Evolutionary conservation across 1,284 basidiomycete species (phyloP).

Genomic region (Ceratobasidium sp.): DNA sequence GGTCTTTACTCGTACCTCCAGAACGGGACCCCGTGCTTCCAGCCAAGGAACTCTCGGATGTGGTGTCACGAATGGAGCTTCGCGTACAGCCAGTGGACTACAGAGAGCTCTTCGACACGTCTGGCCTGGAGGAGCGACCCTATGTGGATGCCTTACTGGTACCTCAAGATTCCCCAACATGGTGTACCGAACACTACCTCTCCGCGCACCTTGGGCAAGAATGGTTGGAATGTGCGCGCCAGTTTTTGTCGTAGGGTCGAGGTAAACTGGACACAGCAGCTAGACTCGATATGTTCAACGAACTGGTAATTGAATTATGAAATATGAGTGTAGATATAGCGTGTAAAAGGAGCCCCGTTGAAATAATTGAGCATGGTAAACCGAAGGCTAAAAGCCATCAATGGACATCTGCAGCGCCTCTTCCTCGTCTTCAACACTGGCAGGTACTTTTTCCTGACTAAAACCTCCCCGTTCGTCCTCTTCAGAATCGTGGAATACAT

Average conservation of each 20-base stretch:
- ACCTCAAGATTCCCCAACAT: constrained; percentile 22
- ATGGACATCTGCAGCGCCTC: constrained; percentile 46
- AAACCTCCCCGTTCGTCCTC: constrained; percentile 60
- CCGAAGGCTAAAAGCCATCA: constrained; percentile 33
- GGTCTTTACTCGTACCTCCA: constrained; percentile 24
- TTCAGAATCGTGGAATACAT: constrained; percentile 69
- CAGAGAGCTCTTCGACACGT: background rate
- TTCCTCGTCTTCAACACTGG: constrained; percentile 49
- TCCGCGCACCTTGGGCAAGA: background rate
- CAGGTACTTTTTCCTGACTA: constrained; percentile 47
- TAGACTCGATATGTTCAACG: no score
- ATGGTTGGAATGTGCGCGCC: constrained; percentile 10
- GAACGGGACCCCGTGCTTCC: background rate
- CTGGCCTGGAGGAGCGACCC: background rate
- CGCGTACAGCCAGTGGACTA: background rate
- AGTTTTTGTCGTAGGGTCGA: constrained; percentile 2
- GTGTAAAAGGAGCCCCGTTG: background rate
- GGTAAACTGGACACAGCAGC: no score
- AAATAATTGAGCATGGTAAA: background rate
- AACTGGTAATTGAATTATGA: background rate
- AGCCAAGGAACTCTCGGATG: background rate
- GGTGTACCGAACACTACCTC: constrained; percentile 25
- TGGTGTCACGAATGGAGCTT: constrained; percentile 11
- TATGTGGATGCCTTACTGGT: background rate
- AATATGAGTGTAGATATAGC: constrained; percentile 3